Conservation (phyloP, 805 yeast species). For the Saccharomycopsis sp. region DNA sequence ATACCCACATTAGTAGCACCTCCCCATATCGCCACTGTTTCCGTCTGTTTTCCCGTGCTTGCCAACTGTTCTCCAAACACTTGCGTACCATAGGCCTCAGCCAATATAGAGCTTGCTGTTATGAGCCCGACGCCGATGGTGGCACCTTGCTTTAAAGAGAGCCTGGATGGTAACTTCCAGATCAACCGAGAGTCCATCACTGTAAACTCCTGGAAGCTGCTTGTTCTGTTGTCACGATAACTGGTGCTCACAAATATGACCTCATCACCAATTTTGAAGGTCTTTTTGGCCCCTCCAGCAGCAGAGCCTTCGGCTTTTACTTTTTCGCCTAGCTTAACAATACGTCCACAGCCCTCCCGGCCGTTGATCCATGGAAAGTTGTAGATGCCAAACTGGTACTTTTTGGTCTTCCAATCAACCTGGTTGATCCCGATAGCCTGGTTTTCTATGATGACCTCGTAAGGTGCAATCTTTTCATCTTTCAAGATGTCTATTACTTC, state of each 20-base stretch:
- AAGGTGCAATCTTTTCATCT: constrained; percentile 2
- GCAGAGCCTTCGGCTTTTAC: constrained; percentile 22
- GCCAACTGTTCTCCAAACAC: constrained; percentile 17
- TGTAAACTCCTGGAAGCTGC: constrained; percentile 42
- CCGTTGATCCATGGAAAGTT: constrained; percentile 48
- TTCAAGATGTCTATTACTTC: not conserved
- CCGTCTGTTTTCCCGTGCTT: constrained; percentile 12
- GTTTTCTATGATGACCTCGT: constrained; percentile 29
- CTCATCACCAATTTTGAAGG: constrained; percentile 27
- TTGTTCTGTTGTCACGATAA: constrained; percentile 40
- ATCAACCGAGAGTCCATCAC: constrained; percentile 39
- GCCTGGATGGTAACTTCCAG: constrained; percentile 36
- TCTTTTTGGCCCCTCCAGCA: constrained; percentile 20
- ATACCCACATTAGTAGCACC: constrained; percentile 43
- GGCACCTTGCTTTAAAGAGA: constrained; percentile 36
- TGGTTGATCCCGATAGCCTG: constrained; percentile 40
- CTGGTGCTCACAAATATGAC: constrained; percentile 42
- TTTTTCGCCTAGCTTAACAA: constrained; percentile 31
- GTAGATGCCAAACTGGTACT: constrained; percentile 39
- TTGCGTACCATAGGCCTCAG: constrained; percentile 22
- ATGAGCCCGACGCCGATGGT: constrained; percentile 43
- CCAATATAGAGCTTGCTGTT: constrained; percentile 34
- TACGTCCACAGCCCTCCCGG: constrained; percentile 39
- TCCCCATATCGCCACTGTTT: constrained; percentile 39
- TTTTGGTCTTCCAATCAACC: constrained; percentile 44